Evolutionary conservation across 225 moss, liverwort and hornwort species (phyloP).

Genomic region (Rhytidiadelphus loreus): DNA sequence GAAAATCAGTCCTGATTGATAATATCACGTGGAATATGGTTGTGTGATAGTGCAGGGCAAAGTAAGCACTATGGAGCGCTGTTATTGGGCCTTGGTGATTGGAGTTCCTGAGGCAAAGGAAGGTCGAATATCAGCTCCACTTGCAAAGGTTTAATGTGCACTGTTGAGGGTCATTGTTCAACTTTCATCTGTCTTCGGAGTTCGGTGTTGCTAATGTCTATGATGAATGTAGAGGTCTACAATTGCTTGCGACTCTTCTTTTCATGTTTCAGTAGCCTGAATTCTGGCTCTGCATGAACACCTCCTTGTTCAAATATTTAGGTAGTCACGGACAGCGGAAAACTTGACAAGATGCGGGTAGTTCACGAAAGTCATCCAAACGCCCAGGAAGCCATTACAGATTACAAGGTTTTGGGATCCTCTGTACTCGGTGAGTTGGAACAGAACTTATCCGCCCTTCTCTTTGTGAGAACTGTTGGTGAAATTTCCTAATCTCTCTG

Average conservation of each 20-base stretch:
- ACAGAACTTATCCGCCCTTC: not conserved
- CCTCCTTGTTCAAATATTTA: slow-evolving; percentile 1
- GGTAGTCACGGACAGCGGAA: slow-evolving; percentile 68
- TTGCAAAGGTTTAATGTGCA: slow-evolving; percentile 50
- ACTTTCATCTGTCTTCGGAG: not conserved
- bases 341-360: slow-evolving; percentile 72
- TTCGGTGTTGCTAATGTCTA: not conserved
- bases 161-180: not conserved
- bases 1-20: not conserved
- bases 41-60: slow-evolving; percentile 7
- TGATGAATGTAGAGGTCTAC: not conserved
- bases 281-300: not conserved
- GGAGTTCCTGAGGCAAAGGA: slow-evolving; percentile 55
- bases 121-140: slow-evolving; percentile 73
- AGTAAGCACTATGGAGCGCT: slow-evolving; percentile 33
- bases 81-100: slow-evolving; percentile 79
- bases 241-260: not conserved
- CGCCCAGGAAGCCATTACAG: slow-evolving; percentile 78
- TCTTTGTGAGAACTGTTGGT: not conserved
- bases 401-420: slow-evolving; percentile 71
- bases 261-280: not conserved
- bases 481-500: not conserved
- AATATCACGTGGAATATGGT: not conserved
- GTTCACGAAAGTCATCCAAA: slow-evolving; percentile 53
- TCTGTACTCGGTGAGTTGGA: slow-evolving; percentile 54